Conservation (phyloP, 371 early-diverging fungal genomes). For the Mycotypha africana region DNA sequence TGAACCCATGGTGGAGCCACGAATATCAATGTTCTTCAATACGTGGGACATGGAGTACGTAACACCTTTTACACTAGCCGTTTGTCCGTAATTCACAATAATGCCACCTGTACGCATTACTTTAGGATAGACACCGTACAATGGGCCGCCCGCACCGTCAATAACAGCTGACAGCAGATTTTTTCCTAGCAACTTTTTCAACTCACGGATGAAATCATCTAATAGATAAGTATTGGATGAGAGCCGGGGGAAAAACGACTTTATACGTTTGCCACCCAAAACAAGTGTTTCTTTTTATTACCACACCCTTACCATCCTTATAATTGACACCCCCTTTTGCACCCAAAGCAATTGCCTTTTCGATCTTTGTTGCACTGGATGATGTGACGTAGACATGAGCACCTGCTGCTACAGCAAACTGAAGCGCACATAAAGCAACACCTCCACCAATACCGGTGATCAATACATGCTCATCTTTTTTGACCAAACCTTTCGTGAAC, state of each 20-base stretch:
- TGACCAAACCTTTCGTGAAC: constrained; percentile 55
- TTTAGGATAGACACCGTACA: constrained; percentile 29
- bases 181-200: constrained; percentile 37
- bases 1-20: constrained; percentile 67
- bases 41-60: constrained; percentile 45
- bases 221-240: no score
- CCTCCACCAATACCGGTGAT: constrained; percentile 77
- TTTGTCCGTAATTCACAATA: constrained; percentile 59
- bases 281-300: no score
- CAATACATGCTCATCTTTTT: constrained; percentile 55
- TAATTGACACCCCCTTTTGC: constrained; percentile 71
- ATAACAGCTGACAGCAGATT: constrained; percentile 53
- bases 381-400: constrained; percentile 72
- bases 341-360: constrained; percentile 55
- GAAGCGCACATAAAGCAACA: constrained; percentile 65
- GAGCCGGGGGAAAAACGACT: no score
- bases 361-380: constrained; percentile 57
- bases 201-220: constrained; percentile 48
- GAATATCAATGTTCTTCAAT: constrained; percentile 53
- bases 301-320: constrained; percentile 44
- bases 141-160: constrained; percentile 66
- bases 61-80: constrained; percentile 39
- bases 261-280: no score
- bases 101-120: constrained; percentile 52
- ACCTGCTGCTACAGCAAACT: constrained; percentile 63